Evolutionary conservation across 257 asterid species (phyloP), one percentile per base, ranked within the genome.

Genomic region (Catharanthus roseus): DNA sequence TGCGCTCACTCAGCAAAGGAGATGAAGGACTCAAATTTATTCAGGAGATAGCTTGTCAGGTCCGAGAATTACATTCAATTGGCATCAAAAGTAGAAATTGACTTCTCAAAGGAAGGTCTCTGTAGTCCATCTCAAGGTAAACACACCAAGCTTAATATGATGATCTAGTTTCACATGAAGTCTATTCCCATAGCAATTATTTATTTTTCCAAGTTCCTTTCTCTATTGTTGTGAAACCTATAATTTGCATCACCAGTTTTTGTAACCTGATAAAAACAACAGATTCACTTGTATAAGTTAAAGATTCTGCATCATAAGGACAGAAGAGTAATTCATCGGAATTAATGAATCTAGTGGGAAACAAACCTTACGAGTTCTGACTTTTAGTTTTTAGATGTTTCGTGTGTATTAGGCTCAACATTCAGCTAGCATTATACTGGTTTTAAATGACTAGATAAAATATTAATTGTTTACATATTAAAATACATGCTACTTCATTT

Each of bases 1-100:
- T 86, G 55, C 76, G 75, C 69, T 83, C 87, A 66, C 80, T 85
- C 36, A 75, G 76, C 60, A 86, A 77, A 67, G 89, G 91, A 63
- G 81, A 78, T 28, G 82, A 79, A 61, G 90, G 86, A 60, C 77
- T 75, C 74, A 76, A 73, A 62, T 76, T 77, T 34, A 50, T 85
- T 21, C 72, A 70, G 73, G 89, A 84, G 72, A 78, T 86, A 72
- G 85, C 83, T 75, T 74, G 63, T 80, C 77, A 76, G 61, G 68
- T 86, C 68, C 83, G 67, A 68, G 84, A 86, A 74, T 67, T 86
- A 58, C 86, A 75, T 73, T 79, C 78, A 13, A 56, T 51, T 70
- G 50, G 74, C 45, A 49, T 55, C 42, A 56, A 70, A 31, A 74
- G 75, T 62, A 66, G 82, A 64, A 73, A 54, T 26, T 71, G 70